These are phyloP conservation scores for Calonectria henricotiae DNA, from an alignment of 2,329 filamentous ascomycete species.

Conservation along the genomic window DNA sequence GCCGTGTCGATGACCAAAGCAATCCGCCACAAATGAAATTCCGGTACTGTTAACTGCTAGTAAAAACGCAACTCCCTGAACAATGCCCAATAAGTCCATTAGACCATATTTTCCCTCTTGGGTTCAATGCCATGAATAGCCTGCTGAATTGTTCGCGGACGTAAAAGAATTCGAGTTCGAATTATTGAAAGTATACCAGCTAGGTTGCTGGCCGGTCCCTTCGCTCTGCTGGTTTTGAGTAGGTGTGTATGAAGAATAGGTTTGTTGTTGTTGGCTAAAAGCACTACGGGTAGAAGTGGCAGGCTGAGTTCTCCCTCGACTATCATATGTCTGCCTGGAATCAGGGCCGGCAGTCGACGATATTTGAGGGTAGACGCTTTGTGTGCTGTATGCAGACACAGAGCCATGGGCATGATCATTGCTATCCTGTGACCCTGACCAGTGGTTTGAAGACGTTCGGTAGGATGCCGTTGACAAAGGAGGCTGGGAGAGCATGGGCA, in stretches of 20 bases:
- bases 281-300: constrained; percentile 39
- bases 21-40: background rate
- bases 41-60: background rate
- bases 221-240: constrained; percentile 44
- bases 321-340: constrained; percentile 48
- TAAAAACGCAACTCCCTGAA: background rate
- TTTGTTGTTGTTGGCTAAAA: constrained; percentile 43
- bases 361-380: constrained; percentile 42
- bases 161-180: constrained; percentile 44
- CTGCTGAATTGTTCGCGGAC: constrained; percentile 45
- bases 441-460: constrained; percentile 49
- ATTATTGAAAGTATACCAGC: constrained; percentile 53
- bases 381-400: constrained; percentile 41
- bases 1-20: background rate
- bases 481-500: constrained; percentile 43
- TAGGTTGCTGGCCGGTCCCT: constrained; percentile 41
- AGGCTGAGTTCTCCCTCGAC: constrained; percentile 39
- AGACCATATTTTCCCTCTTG: constrained; percentile 1
- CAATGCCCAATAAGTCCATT: background rate
- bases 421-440: constrained; percentile 43
- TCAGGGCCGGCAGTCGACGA: constrained; percentile 34
- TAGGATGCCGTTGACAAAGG: constrained; percentile 45
- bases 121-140: constrained; percentile 48
- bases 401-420: constrained; percentile 40
- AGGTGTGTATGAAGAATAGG: constrained; percentile 40